Evolutionary conservation across 2,329 filamentous ascomycete species (phyloP), one percentile per base, ranked within the genome.

Genomic region (Capronia americana): DNA sequence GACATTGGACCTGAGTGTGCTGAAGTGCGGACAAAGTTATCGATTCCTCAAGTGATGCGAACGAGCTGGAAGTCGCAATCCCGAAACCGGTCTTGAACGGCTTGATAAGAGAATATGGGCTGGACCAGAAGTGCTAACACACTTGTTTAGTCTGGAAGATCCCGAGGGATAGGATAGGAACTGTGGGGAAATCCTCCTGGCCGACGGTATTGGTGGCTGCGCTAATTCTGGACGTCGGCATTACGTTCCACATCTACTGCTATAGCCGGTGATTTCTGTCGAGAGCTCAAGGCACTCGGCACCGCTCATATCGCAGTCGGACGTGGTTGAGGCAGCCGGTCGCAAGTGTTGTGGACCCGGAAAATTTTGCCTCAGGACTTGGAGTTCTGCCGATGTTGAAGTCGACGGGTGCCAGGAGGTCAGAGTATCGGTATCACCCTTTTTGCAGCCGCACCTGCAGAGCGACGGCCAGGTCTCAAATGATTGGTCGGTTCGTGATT

Each of bases 401-500:
- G 20, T 23, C 17, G n/a, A 59, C 57, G 41, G 26, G 41, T 51
- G 32, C 4, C 23, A 28, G 63, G 57, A 30, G 57, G 30, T 28
- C 51, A 55, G 23, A 53, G 46, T 48, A 23, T 46, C 38, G 57
- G 38, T 24, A 38, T 41, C 32, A 51, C 44, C 53, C 14, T 57
- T 38, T 60, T 48, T 65, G 53, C 56, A 65, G 63, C 34, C 58
- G 66, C 63, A 61, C 61, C 65, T 66, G 57, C 57, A 59, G 61
- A 63, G 55, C 56, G 61, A 53, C 53, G 34, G 55, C 14, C 11
- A 48, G 41, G n/a, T 26, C 5, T 38, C 14, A 14, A 20, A 34
- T 60, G 63, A 70, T 70, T 70, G 68, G 68, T 30, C 17, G 28
- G 55, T 60, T 65, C 57, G 65, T 67, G 61, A 51, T 51, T 30